Percentiles rank a stretch among this genome's conserved stretches.
Conservation (phyloP, 306 rosid species). For the Argentina anserina region DNA sequence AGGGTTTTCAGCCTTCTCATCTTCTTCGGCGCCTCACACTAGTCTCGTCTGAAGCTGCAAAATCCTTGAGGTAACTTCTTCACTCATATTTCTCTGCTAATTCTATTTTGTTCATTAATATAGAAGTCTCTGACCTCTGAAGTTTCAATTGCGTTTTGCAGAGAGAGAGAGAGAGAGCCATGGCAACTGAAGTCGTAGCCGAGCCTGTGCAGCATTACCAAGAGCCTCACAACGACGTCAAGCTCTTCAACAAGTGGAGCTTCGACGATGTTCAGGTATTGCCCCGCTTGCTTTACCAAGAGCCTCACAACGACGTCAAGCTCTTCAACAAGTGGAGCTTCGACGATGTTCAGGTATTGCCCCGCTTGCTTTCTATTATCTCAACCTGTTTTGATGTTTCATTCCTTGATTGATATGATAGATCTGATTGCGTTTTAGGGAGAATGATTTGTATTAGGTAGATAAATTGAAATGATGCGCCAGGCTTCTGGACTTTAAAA, state of each 20-base stretch:
- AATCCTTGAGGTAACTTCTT: background rate
- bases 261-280: slow-evolving; percentile 69
- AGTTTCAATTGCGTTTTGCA: background rate
- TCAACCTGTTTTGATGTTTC: background rate
- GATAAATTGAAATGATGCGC: background rate
- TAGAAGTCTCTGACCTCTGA: background rate
- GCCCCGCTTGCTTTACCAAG: background rate
- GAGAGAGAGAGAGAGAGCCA: no score
- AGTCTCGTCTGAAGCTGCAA: background rate
- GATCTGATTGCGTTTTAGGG: background rate
- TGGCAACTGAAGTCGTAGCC: slow-evolving; percentile 1
- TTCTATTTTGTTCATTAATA: background rate
- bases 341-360: slow-evolving; percentile 56
- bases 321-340: slow-evolving; percentile 74
- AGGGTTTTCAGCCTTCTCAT: background rate
- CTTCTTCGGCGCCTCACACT: background rate
- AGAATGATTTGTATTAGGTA: background rate
- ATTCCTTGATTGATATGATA: no score
- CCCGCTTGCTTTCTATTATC: background rate
- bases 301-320: slow-evolving; percentile 44
- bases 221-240: slow-evolving; percentile 40
- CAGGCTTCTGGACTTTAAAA: background rate
- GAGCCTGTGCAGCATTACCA: background rate
- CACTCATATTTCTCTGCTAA: background rate
- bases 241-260: slow-evolving; percentile 70